These are phyloP conservation scores for Proliferodiscus dingleyae DNA, from an alignment of 2,329 filamentous ascomycete species.

Conservation along the genomic window DNA sequence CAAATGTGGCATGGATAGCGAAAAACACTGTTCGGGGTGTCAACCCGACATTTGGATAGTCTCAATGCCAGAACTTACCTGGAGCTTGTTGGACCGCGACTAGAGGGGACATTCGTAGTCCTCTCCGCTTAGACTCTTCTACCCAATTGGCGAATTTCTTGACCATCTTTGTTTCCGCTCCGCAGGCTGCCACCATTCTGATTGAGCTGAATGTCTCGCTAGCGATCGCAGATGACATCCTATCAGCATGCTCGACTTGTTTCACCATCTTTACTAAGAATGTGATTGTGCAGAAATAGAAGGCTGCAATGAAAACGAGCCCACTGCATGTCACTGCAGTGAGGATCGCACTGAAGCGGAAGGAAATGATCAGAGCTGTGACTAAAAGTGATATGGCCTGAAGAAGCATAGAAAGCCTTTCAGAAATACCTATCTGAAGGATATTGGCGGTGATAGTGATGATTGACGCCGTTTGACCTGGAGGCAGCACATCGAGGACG, in stretches of 20 bases:
- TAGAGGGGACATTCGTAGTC: slow-evolving; percentile 41
- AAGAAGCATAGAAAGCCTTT: slow-evolving; percentile 54
- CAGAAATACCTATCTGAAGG: slow-evolving; percentile 57
- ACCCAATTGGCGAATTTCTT: slow-evolving; percentile 50
- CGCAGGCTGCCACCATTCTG: slow-evolving; percentile 56
- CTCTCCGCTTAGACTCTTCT: slow-evolving; percentile 42
- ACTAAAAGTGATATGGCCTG: slow-evolving; percentile 51
- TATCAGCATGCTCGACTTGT: slow-evolving; percentile 42
- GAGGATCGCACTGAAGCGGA: slow-evolving; percentile 52
- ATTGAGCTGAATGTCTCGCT: slow-evolving; percentile 54
- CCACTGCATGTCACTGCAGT: slow-evolving; percentile 53
- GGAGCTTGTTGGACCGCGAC: slow-evolving; percentile 48
- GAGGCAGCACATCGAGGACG: slow-evolving; percentile 61
- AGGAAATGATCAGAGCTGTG: slow-evolving; percentile 48
- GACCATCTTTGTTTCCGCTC: slow-evolving; percentile 49
- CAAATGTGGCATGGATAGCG: slow-evolving; percentile 39
- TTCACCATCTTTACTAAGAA: slow-evolving; percentile 48
- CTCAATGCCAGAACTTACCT: slow-evolving; percentile 5
- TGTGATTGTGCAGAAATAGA: slow-evolving; percentile 44
- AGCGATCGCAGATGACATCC: slow-evolving; percentile 50
- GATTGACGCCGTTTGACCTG: slow-evolving; percentile 56
- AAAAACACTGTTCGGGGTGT: slow-evolving; percentile 29
- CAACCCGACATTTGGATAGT: background rate
- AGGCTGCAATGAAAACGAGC: slow-evolving; percentile 49
- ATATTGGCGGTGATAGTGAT: slow-evolving; percentile 62